These are phyloP conservation scores for Ilex aquifolium DNA, from an alignment of 257 asterid species.

Conservation along the genomic window DNA sequence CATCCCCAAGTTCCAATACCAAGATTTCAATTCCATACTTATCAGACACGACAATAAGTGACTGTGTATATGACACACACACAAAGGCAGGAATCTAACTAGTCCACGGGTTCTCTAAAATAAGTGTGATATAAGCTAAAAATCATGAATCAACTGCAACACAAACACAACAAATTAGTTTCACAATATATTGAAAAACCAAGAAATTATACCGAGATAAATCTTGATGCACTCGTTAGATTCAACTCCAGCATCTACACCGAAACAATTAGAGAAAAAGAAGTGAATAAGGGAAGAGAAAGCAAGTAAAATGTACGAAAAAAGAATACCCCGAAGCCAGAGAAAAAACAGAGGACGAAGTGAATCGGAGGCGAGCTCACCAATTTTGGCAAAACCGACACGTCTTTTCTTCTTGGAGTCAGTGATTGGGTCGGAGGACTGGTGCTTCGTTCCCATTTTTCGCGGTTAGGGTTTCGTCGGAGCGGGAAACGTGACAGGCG, in stretches of 20 bases:
- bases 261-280: slow-evolving; percentile 2
- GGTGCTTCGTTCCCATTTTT: slow-evolving; percentile 84
- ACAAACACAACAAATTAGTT: not conserved
- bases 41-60: not conserved
- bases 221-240: slow-evolving; percentile 70
- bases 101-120: not conserved
- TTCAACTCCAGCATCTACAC: slow-evolving; percentile 73
- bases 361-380: slow-evolving; percentile 28
- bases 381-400: slow-evolving; percentile 50
- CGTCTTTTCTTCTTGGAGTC: slow-evolving; percentile 67
- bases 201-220: slow-evolving; percentile 44
- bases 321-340: not conserved
- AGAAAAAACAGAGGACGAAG: slow-evolving; percentile 1
- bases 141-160: not conserved
- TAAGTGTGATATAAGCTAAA: not conserved
- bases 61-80: not conserved
- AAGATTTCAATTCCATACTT: too few relatives aligned
- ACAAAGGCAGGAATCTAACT: not conserved
- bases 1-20: too few relatives aligned
- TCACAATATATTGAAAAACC: not conserved
- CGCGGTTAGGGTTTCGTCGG: slow-evolving; percentile 62
- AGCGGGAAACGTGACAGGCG: slow-evolving; percentile 82
- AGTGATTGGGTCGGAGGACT: slow-evolving; percentile 44
- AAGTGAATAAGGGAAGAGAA: slow-evolving; percentile 1
- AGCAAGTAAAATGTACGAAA: not conserved